These are phyloP conservation scores for Candida freyschussii DNA, from an alignment of 1,139 yeast species.

Conservation along the genomic window DNA sequence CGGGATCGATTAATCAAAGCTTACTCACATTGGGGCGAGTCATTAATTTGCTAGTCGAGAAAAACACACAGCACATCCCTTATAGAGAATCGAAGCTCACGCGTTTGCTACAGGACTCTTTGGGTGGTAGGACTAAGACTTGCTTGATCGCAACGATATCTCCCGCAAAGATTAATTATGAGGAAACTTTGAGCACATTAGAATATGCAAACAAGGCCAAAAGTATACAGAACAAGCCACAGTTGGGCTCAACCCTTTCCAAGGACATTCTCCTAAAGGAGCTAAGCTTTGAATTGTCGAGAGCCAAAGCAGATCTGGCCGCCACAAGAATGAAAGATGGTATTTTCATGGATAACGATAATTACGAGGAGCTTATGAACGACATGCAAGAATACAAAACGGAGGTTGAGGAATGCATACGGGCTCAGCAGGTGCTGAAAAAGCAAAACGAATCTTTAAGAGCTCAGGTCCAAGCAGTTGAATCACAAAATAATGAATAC, in stretches of 20 bases:
- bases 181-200: slow-evolving; percentile 59
- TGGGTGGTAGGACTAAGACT: slow-evolving; percentile 66
- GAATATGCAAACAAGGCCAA: slow-evolving; percentile 67
- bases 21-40: slow-evolving; percentile 61
- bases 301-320: slow-evolving; percentile 48
- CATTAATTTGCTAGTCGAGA: slow-evolving; percentile 47
- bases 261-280: slow-evolving; percentile 56
- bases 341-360: slow-evolving; percentile 52
- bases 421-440: slow-evolving; percentile 32
- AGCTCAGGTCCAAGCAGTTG: slow-evolving; percentile 24
- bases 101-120: slow-evolving; percentile 56
- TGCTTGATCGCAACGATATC: slow-evolving; percentile 62
- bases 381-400: slow-evolving; percentile 41
- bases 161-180: slow-evolving; percentile 57
- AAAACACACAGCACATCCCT: slow-evolving; percentile 50
- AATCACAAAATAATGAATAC: slow-evolving; percentile 27
- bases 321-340: slow-evolving; percentile 65
- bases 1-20: slow-evolving; percentile 65
- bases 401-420: slow-evolving; percentile 38
- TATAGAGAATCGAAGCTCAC: slow-evolving; percentile 65
- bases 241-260: slow-evolving; percentile 38
- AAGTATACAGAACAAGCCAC: slow-evolving; percentile 59
- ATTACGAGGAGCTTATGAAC: slow-evolving; percentile 46
- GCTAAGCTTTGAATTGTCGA: slow-evolving; percentile 51
- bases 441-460: slow-evolving; percentile 31